Evolutionary conservation across 176 grass and related monocot genomes (phyloP).

Genomic region (Thinopyrum elongatum): DNA sequence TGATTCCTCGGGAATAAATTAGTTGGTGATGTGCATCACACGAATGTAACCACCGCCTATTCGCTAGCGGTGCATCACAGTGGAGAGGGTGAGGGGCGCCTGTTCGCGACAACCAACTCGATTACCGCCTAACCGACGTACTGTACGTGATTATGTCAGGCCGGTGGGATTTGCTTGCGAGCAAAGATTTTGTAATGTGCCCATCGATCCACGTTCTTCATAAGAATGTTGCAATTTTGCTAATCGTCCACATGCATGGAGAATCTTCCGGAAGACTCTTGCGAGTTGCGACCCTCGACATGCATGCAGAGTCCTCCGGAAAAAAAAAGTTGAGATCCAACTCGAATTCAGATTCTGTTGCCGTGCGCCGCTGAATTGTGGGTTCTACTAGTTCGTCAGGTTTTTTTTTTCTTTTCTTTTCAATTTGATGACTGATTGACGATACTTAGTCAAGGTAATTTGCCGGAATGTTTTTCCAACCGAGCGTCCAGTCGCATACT

Average conservation of each 20-base stretch:
- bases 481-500: neutral
- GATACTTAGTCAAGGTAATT: no score
- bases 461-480: no score
- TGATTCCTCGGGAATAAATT: no score
- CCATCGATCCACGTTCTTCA: neutral
- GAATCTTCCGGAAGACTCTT: no score
- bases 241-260: no score
- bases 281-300: no score
- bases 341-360: neutral
- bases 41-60: neutral
- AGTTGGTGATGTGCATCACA: neutral
- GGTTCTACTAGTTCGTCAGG: no score
- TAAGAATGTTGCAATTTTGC: neutral
- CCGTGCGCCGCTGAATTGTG: no score
- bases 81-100: neutral
- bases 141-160: neutral
- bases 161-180: constrained; percentile 4
- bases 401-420: no score
- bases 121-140: neutral
- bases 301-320: no score
- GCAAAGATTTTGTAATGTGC: neutral
- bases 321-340: neutral
- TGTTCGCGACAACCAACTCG: neutral
- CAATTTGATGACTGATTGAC: no score
- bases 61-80: neutral